These are phyloP conservation scores for Scutellaria baicalensis DNA, from an alignment of 257 asterid genomes.

Conservation along the genomic window DNA sequence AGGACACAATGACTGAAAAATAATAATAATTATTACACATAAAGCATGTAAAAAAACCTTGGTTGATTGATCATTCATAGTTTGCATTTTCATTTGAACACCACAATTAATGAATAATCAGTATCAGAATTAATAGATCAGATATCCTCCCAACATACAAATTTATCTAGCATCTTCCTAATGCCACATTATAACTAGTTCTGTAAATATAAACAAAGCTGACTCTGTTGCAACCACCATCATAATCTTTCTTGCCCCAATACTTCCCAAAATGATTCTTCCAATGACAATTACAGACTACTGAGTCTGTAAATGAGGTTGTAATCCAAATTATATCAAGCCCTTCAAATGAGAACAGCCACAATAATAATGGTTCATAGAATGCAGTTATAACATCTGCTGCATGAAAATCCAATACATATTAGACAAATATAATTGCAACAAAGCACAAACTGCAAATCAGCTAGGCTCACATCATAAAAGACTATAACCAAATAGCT, in stretches of 20 bases:
- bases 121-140: background rate
- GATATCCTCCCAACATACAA: too few relatives aligned
- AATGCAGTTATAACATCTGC: background rate
- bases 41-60: background rate
- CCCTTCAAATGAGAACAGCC: background rate
- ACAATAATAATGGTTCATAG: background rate
- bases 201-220: background rate
- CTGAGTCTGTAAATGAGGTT: background rate
- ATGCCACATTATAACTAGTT: too few relatives aligned
- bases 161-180: too few relatives aligned
- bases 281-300: background rate
- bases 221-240: background rate
- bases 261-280: background rate
- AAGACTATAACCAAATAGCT: too few relatives aligned
- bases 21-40: background rate
- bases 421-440: background rate
- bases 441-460: too few relatives aligned
- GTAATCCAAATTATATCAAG: background rate
- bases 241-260: background rate
- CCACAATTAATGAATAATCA: background rate
- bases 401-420: background rate
- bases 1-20: background rate
- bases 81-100: background rate
- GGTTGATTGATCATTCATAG: background rate
- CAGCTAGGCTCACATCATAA: too few relatives aligned